Evolutionary conservation across 345 rosid species (phyloP).

Genomic region (Clausena lansium): DNA sequence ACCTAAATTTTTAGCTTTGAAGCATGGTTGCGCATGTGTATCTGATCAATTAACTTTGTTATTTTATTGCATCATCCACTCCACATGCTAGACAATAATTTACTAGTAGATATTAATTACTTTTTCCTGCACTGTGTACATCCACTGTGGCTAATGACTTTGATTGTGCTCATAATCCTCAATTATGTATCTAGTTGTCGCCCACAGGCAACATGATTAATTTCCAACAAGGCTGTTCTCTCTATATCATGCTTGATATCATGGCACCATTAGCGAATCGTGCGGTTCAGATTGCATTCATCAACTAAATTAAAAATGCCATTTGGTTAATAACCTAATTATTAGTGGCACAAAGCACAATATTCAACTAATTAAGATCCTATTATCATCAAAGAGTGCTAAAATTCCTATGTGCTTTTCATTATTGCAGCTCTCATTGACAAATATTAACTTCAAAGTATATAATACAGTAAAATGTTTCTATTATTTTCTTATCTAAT

Average conservation of each 20-base stretch:
- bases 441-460: too few species aligned
- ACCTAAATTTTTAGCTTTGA: neutral
- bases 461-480: too few species aligned
- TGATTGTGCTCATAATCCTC: neutral
- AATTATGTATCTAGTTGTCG: neutral
- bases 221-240: neutral
- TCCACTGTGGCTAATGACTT: neutral
- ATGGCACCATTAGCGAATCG: constrained; percentile 20
- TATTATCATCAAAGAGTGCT: constrained; percentile 1
- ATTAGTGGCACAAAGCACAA: constrained; percentile 9
- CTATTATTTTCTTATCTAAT: too few species aligned
- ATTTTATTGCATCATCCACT: neutral
- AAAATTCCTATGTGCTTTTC: constrained; percentile 9
- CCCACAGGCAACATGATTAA: neutral
- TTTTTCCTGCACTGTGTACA: neutral
- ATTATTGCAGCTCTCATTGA: constrained; percentile 16
- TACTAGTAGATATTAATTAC: neutral
- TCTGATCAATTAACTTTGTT: neutral
- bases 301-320: neutral
- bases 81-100: neutral
- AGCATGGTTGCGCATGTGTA: neutral
- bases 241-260: constrained; percentile 17
- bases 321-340: constrained; percentile 8
- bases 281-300: constrained; percentile 25
- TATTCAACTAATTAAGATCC: neutral